Base-by-base conservation (phyloP, 2,329 filamentous ascomycete species). In the Fusarium piperis region DNA sequence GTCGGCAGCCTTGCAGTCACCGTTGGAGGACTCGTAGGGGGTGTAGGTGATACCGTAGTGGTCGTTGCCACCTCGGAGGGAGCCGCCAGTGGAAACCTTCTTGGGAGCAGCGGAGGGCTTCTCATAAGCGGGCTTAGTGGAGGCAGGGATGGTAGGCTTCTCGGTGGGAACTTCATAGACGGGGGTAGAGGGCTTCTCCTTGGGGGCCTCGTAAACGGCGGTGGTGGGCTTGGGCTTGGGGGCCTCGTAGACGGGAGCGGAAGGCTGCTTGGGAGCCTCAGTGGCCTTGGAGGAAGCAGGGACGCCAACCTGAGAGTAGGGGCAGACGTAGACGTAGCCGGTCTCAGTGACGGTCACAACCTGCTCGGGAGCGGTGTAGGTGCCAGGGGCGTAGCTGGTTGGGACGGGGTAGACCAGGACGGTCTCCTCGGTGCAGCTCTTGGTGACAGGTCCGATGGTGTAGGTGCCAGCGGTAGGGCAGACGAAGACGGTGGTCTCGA, bases 1-100 rank as follows among this genome's bases (percentile, higher is more conserved):
- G n/a, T 71, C 70, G 68, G 86, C 82, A 67, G 79, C 78, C 89
- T 93, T 94, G 91, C 93, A 95, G 55, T 83, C 77, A 68, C 88
- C 88, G 57, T 83, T 83, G 59, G 79, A 74, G 68, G 85, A 77
- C 74, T 85, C 85, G 85, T 93, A 96, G 57, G 93, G 92, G 44
- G 93, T 93, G 87, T 94, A 96, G 78, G 93, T 93, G 79, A 95
- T 92, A 81, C 89, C 92, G 86, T 89, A 93, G 79, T 91, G 88
- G 81, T 87, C 83, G 59, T 84, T 85, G 76, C 77, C 74, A 76
- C 84, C 83, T 68, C 79, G 78, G 63, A 84, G 79, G 67, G 72
- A 67, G 70, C 80, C 78, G 26, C 69, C 62, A 52, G 16, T 73
- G 65, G 75, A 67, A 68, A 78, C 59, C 63, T 74, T 71, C 56